Evolutionary conservation across 2,329 filamentous ascomycete species (phyloP).

Genomic region (Verticillium tricorpus): DNA sequence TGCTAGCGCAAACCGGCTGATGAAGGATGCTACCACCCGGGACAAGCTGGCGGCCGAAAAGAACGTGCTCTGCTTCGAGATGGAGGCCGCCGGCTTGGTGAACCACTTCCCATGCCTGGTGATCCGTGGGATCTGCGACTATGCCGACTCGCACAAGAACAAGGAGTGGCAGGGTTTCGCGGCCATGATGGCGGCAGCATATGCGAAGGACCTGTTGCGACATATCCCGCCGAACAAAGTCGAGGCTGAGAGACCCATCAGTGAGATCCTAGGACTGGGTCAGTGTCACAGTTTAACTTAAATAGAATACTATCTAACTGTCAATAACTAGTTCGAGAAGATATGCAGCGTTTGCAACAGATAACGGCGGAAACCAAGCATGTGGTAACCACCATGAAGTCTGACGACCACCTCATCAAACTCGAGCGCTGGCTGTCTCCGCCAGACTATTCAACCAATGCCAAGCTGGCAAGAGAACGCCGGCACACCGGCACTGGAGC

Average conservation of each 20-base stretch:
- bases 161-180: constrained; percentile 25
- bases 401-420: background rate
- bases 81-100: constrained; percentile 26
- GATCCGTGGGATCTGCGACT: constrained; percentile 30
- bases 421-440: constrained; percentile 13
- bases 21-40: constrained; percentile 14
- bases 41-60: constrained; percentile 9
- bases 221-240: constrained; percentile 10
- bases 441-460: constrained; percentile 9
- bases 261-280: background rate
- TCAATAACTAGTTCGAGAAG: background rate
- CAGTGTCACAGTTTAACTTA: background rate
- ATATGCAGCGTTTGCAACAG: background rate
- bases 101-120: constrained; percentile 23
- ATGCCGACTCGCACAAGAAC: constrained; percentile 27
- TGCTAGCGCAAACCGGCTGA: constrained; percentile 11
- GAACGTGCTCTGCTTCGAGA: constrained; percentile 26
- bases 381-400: background rate
- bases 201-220: constrained; percentile 18
- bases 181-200: constrained; percentile 24
- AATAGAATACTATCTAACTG: background rate
- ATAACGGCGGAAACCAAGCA: background rate
- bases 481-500: constrained; percentile 8
- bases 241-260: background rate
- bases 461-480: constrained; percentile 4